Base-by-base conservation (phyloP, 1,284 basidiomycete species). In the Athelia psychrophila region DNA sequence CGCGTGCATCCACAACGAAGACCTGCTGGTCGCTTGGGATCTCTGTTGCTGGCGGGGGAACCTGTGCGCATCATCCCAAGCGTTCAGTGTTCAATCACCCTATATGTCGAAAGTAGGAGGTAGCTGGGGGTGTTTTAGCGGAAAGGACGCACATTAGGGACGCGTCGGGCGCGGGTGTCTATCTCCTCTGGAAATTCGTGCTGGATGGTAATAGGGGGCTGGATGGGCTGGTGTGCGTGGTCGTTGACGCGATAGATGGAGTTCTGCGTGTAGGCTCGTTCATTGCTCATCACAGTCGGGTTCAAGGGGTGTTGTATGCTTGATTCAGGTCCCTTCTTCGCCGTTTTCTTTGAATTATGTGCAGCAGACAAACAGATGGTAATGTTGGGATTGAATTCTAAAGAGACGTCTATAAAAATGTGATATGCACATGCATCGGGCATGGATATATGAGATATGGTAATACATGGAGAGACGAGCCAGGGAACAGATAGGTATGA, bases 1-100 rank as follows among this genome's bases (percentile, higher is more conserved):
- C 71, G 46, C 59, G 52, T 2, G 66, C 68, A 47, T 72, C 70
- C 15, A 57, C 48, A 10, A 64, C 50, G 67, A 79, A 91, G 71
- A 93, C 89, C 62, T 94, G 83, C 48, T 82, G 83, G 64, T 91
- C 87, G 19, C 84, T 84, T 1, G 91, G 90, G 49, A 80, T 81
- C 51, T 78, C 74, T 63, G 83, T 79, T 3, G 86, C 88, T 20
- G 88, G 88, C 42, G 79, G 81, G 63, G 86, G 83, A 13, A 91
- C 86, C 81, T 91, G 62, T 13, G 44, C 45, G 50, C 9, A 42
- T n/a, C 20, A 42, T 5, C 9, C 5, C 6, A 5, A 13, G 27
- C 13, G 13, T 30, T 30, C 27, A 13, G 13, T 13, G 27, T 6
- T 30, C 27, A 30, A 30, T 30, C 27, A 6, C 27, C 13, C 6